These are phyloP conservation scores for Pseudogymnoascus sp. DNA, from an alignment of 2,329 filamentous ascomycete genomes.

Conservation along the genomic window DNA sequence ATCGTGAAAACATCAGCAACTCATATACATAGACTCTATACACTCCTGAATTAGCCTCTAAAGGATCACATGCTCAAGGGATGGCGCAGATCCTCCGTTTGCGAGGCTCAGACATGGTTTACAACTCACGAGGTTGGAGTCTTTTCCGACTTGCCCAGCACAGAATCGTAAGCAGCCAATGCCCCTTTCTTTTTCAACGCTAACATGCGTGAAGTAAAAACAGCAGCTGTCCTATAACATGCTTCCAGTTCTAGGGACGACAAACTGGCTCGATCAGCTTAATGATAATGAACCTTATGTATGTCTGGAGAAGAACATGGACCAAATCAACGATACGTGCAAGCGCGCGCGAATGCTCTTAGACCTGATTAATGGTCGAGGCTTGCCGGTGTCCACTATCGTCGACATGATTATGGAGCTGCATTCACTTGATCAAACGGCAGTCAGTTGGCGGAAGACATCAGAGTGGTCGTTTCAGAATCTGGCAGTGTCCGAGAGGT, in stretches of 20 bases:
- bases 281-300: conserved; percentile 25
- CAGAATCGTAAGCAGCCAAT: conserved; percentile 21
- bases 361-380: conserved; percentile 11
- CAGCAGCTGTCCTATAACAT: conserved; percentile 30
- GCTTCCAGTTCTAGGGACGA: conserved; percentile 25
- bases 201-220: conserved; percentile 27
- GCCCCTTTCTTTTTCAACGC: neutral
- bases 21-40: conserved; percentile 28
- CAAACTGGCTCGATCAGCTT: conserved; percentile 27
- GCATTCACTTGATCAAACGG: conserved; percentile 26
- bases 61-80: conserved; percentile 32
- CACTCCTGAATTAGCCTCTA: conserved; percentile 21
- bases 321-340: conserved; percentile 26
- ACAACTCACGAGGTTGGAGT: conserved; percentile 33
- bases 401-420: conserved; percentile 28
- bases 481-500: conserved; percentile 19
- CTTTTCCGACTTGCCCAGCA: conserved; percentile 36
- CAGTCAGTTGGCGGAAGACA: conserved; percentile 26
- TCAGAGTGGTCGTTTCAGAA: conserved; percentile 31
- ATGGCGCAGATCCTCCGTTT: conserved; percentile 36
- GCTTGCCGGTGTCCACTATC: conserved; percentile 12
- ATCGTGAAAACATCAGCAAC: neutral
- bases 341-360: conserved; percentile 27
- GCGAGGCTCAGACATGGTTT: conserved; percentile 30
- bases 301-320: conserved; percentile 25